phyloP scores from a whole-genome alignment of 345 rosid species.

The Eucalyptus marginata region DNA sequence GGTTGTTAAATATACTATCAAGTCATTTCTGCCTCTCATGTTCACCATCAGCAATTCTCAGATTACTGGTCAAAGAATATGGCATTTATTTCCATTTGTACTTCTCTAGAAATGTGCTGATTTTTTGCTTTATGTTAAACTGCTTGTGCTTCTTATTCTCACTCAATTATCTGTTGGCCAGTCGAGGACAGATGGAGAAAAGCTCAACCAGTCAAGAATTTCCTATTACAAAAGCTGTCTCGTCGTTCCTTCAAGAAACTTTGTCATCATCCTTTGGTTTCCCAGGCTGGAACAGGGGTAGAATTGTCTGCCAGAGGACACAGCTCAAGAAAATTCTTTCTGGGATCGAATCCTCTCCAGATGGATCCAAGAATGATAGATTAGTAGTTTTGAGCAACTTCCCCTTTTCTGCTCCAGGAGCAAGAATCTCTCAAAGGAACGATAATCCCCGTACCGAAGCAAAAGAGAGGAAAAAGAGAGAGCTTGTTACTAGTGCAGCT shows the following conservation, averaged over 20 bases:
- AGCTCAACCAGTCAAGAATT: slow-evolving; percentile 35
- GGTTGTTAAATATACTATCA: neutral
- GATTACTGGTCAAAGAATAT: neutral
- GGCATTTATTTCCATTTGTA: neutral
- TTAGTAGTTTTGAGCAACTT: slow-evolving; percentile 47
- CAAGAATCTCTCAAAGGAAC: slow-evolving; percentile 11
- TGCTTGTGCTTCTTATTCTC: neutral
- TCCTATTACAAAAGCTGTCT: slow-evolving; percentile 58
- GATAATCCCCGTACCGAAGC: slow-evolving; percentile 9
- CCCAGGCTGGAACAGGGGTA: slow-evolving; percentile 79
- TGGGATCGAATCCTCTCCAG: slow-evolving; percentile 29
- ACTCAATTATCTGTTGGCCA: slow-evolving; percentile 7
- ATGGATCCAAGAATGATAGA: slow-evolving; percentile 16
- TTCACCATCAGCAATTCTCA: neutral
- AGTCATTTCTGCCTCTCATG: neutral
- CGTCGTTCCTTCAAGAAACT: slow-evolving; percentile 52
- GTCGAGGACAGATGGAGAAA: slow-evolving; percentile 69
- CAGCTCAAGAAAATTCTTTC: slow-evolving; percentile 62
- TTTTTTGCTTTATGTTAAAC: neutral
- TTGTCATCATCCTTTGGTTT: slow-evolving; percentile 54
- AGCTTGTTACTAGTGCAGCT: slow-evolving; percentile 48
- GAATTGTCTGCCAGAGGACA: slow-evolving; percentile 74
- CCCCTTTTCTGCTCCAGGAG: slow-evolving; percentile 22
- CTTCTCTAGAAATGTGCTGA: neutral
- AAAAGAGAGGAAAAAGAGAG: slow-evolving; percentile 21